Evolutionary conservation across 148 eudicot species (phyloP), one percentile per base, ranked within the genome.

Genomic region (Pharnaceum exiguum): DNA sequence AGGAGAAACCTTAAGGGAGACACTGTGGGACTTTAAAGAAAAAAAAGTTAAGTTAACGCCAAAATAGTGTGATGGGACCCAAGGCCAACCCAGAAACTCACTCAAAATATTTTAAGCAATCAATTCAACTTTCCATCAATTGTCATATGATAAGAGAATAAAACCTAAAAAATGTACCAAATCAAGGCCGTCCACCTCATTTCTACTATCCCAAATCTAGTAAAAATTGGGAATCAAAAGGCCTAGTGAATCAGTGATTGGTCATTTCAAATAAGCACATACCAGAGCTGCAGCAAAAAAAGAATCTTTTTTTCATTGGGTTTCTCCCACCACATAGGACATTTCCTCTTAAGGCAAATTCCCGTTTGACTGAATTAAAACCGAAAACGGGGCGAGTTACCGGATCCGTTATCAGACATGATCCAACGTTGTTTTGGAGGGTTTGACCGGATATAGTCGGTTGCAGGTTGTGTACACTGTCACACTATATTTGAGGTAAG

Each of bases 341-440:
- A 39, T 62, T 62, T 62, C 67, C 58, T 40, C 58, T 62, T 62
- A 31, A 29, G 58, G 58, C 58, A 62, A 40, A 5, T 17, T 37
- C 26, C 7, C 10, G 0, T 26, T 35, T 35, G 9, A 25, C 19
- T 13, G 15, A 32, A 22, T 13, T 18, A 44, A 21, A 23, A 8
- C 19, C 2, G 6, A 3, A 18, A 7, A 13, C 10, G 9, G 37
- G 25, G 26, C 9, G 27, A 15, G 40, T 30, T 51, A 51, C 67
- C 59, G 50, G 48, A 37, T 50, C 38, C 11, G 38, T 55, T 19
- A 50, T 48, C 47, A 27, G 23, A 61, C 35, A 18, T 17, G 7
- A 0, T 33, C 24, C 6, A 11, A 36, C 29, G 30, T 37, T 23
- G 33, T 10, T 35, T 16, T 8, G 3, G 17, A 7, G 7, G 0